Base-by-base conservation (phyloP, 257 asterid species). In the Ilex asprella region DNA sequence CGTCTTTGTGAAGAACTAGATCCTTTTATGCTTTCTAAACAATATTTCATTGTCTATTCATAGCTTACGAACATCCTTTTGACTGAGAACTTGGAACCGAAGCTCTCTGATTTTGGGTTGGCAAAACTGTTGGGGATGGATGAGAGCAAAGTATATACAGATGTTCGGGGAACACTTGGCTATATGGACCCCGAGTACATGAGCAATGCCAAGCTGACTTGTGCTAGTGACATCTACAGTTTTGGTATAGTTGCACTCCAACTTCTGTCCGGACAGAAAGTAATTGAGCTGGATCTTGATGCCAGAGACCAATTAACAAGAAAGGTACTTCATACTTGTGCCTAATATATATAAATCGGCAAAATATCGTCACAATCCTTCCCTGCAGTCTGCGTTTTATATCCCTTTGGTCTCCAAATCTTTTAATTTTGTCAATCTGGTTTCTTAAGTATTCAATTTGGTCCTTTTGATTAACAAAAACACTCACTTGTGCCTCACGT, bases 141-240 rank as follows among this genome's bases (percentile, higher is more conserved):
- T 32, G 91, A 89, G 78, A 86, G 87, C 63, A 82, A 82, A 82
- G 96, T 84, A 57, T 89, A 68, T 16, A 82, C 96, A 61, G 95
- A 86, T 70, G 87, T 89, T 63, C 76, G 91, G 5, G 96, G 95
- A 60, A 89, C 95, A 32, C 79, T 86, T 63, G 96, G 93, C 30
- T 89, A 89, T 53, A 81, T 89, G 96, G 95, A 89, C 62, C 96
- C 96, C 6, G 96, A 89, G 67, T 89, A 89, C 56, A 89, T 86
- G 96, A 89, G 93, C 69, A 86, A 89, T 39, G 96, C 95, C 61
- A 86, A 82, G 64, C 74, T 89, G 79, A 86, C 93, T 7, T 67
- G 87, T 72, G 95, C 96, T 21, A 84, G 96, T 76, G 96, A 88
- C 59, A 73, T 88, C 63, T 88, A 88, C 63, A 88, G 96, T 55